Evolutionary conservation across 2,329 filamentous ascomycete genomes (phyloP).

Genomic region (Pezicula carpinea): DNA sequence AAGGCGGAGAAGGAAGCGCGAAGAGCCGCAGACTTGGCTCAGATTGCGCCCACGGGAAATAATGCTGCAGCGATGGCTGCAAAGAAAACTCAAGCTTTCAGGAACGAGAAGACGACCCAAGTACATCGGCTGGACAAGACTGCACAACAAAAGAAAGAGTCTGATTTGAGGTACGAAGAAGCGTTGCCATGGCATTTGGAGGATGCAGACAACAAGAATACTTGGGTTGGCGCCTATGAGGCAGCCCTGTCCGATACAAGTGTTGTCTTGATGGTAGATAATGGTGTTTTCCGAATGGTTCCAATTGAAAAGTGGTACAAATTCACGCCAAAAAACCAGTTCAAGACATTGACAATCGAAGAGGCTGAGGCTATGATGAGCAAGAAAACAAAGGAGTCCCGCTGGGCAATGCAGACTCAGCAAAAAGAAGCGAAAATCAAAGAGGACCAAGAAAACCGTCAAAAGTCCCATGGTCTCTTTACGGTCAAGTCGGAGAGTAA

Average conservation of each 20-base stretch:
- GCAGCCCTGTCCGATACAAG: conserved; percentile 82
- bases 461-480: conserved; percentile 43
- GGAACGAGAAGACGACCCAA: conserved; percentile 80
- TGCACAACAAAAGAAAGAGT: conserved; percentile 65
- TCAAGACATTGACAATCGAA: conserved; percentile 73
- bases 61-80: conserved; percentile 33
- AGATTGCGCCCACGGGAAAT: conserved; percentile 81
- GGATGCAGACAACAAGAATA: conserved; percentile 92
- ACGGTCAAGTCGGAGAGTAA: conserved; percentile 63
- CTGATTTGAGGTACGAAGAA: conserved; percentile 82
- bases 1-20: conserved; percentile 81
- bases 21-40: conserved; percentile 79
- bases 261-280: conserved; percentile 70
- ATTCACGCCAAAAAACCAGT: conserved; percentile 75
- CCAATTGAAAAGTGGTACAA: conserved; percentile 96
- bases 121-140: conserved; percentile 75
- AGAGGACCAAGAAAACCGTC: conserved; percentile 52
- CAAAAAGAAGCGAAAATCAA: conserved; percentile 53
- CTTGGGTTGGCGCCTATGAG: conserved; percentile 90
- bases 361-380: conserved; percentile 81
- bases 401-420: conserved; percentile 72
- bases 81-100: conserved; percentile 53
- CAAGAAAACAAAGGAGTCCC: conserved; percentile 69
- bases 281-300: conserved; percentile 72
- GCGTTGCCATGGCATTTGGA: conserved; percentile 95